These are phyloP conservation scores for Alternaria alternata DNA, from an alignment of 2,329 filamentous ascomycete genomes.

Conservation along the genomic window DNA sequence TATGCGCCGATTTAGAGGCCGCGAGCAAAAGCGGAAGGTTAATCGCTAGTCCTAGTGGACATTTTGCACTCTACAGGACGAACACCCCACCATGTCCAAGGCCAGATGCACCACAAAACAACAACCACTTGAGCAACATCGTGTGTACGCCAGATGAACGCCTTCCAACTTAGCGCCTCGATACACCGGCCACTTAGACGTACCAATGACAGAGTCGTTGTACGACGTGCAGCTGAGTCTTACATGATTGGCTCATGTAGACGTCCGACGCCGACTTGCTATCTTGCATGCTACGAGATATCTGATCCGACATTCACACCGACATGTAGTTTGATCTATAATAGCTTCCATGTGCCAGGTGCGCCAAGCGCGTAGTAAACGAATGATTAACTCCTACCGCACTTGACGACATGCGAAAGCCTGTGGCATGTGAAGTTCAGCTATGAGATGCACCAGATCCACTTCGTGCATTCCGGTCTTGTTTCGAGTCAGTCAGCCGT, in stretches of 20 bases:
- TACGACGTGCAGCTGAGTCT: conserved; percentile 12
- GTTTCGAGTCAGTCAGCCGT: conserved; percentile 15
- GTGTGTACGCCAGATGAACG: conserved; percentile 6
- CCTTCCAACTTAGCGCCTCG: conserved; percentile 12
- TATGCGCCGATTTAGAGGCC: neutral
- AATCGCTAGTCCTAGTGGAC: neutral
- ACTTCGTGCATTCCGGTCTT: conserved; percentile 16
- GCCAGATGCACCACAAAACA: neutral
- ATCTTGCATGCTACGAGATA: conserved; percentile 4
- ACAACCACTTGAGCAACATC: neutral
- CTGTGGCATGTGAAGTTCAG: conserved; percentile 2
- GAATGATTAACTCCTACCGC: neutral
- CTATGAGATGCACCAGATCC: conserved; percentile 13
- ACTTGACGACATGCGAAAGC: neutral
- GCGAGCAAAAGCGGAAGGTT: conserved; percentile 1
- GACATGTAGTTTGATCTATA: conserved; percentile 4
- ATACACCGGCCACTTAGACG: conserved; percentile 22
- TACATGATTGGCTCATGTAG: conserved; percentile 23
- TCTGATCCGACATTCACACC: conserved; percentile 25
- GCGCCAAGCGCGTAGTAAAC: neutral
- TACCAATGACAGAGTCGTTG: conserved; percentile 23
- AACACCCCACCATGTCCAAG: neutral
- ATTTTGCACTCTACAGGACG: neutral
- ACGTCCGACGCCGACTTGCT: conserved; percentile 13
- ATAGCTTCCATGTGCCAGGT: neutral